phyloP scores from a whole-genome alignment of 2,329 filamentous ascomycete genomes.

The Fusarium fracticaudum region DNA sequence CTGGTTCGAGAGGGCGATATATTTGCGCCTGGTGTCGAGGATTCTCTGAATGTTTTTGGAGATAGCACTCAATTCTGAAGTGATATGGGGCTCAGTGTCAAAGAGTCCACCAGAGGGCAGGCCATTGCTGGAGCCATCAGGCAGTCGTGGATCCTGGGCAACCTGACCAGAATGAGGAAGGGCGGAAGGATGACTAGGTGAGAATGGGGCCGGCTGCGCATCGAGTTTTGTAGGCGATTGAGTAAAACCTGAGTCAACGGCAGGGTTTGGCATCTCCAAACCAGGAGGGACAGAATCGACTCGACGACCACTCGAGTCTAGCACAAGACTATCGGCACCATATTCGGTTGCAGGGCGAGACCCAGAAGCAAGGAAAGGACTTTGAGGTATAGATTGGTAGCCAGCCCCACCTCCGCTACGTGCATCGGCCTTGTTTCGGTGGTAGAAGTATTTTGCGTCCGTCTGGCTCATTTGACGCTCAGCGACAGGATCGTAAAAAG shows the following conservation, averaged over 20 bases:
- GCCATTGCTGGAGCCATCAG: slow-evolving; percentile 34
- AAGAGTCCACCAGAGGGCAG: slow-evolving; percentile 62
- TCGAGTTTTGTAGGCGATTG: slow-evolving; percentile 24
- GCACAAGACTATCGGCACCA: slow-evolving; percentile 48
- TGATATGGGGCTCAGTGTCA: slow-evolving; percentile 80
- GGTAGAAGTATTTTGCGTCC: slow-evolving; percentile 96
- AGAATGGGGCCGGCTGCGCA: slow-evolving; percentile 10
- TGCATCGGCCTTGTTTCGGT: slow-evolving; percentile 78
- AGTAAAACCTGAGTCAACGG: slow-evolving; percentile 18
- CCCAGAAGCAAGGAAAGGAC: slow-evolving; percentile 54
- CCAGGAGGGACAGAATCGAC: slow-evolving; percentile 13
- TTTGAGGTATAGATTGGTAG: slow-evolving; percentile 57
- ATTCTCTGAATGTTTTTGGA: slow-evolving; percentile 91
- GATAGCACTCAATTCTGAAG: slow-evolving; percentile 83
- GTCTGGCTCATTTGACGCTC: slow-evolving; percentile 95
- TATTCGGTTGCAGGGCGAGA: slow-evolving; percentile 50
- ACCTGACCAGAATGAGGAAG: slow-evolving; percentile 10
- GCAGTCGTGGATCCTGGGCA: slow-evolving; percentile 17
- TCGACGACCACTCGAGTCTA: slow-evolving; percentile 44
- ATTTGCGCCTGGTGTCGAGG: slow-evolving; percentile 88
- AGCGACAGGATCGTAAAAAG: slow-evolving; percentile 91
- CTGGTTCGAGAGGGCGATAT: slow-evolving; percentile 87
- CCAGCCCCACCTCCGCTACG: slow-evolving; percentile 51
- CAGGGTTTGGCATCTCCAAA: slow-evolving; percentile 53
- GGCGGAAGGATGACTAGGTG: slow-evolving; percentile 6